Evolutionary conservation across 2,329 filamentous ascomycete genomes (phyloP).

Genomic region (Paracamarosporium sp.): DNA sequence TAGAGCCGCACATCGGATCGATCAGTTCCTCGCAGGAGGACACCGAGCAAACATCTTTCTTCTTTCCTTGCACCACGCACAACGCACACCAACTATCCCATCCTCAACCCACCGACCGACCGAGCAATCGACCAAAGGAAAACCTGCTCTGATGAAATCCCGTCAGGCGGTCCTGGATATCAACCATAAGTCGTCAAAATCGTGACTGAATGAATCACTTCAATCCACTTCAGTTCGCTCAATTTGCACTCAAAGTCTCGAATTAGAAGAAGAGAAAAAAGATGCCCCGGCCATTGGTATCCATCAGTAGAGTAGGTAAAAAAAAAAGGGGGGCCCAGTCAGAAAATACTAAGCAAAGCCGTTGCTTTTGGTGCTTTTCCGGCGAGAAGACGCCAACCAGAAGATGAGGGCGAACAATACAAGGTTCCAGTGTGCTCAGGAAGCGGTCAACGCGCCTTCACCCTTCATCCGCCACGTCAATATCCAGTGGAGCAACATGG

Average conservation of each 20-base stretch:
- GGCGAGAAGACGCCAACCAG: constrained; percentile 9
- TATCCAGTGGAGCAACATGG: constrained; percentile 6
- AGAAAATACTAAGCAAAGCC: constrained; percentile 37
- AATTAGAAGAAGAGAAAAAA: constrained; percentile 41
- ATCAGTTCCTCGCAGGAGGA: no score
- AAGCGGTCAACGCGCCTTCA: constrained; percentile 12
- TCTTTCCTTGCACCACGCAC: no score
- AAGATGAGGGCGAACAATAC: constrained; percentile 5
- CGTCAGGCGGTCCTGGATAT: constrained; percentile 43
- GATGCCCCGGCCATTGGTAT: constrained; percentile 41
- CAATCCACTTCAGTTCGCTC: constrained; percentile 45
- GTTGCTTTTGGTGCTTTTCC: constrained; percentile 37
- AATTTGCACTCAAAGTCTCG: constrained; percentile 42
- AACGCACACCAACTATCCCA: no score
- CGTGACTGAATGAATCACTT: constrained; percentile 41
- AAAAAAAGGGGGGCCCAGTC: constrained; percentile 23
- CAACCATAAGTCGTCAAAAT: constrained; percentile 52
- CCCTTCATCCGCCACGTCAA: constrained; percentile 4
- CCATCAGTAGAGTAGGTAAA: constrained; percentile 31
- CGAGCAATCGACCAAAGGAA: constrained; percentile 32
- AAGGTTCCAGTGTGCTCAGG: constrained; percentile 5
- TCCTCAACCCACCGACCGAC: constrained; percentile 10
- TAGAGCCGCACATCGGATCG: no score
- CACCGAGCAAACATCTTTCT: no score
- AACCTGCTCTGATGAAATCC: constrained; percentile 28